Base-by-base conservation (phyloP, 306 rosid species). In the Glycine latifolia region DNA sequence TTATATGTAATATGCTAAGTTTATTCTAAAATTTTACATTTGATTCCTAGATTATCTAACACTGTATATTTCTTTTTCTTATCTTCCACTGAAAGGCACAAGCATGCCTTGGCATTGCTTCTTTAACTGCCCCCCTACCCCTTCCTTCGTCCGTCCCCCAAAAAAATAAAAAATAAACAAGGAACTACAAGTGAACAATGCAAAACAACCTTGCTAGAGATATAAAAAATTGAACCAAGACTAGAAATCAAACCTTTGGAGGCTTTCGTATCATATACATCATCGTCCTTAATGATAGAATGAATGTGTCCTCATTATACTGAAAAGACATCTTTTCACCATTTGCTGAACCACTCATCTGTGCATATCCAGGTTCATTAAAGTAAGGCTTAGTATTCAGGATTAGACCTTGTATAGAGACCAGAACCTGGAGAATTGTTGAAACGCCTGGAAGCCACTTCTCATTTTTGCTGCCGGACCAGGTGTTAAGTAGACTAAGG, bases 401-500 rank as follows among this genome's bases (percentile, higher is more conserved):
- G 82, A 95, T 90, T 55, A 95, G 88, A 61, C 91, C 98, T 80
- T 95, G 99, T 76, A 95, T 91, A 17, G 99, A 95, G 67, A 95
- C 97, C 74, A 95, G 85, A 84, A 95, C 97, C 73, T 95, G 97
- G n/a, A 95, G 91, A 88, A 91, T 89, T 16, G 99, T 93, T 16
- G 99, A 95, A 69, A 83, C 71, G 49, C 91, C 92, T 1, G 94
- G 97, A 81, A 79, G 67, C 99, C 99, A 95, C 86, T 58, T 93
- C 90, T 95, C 98, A 17, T 95, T 86, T 71, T 82, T 78, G 47
- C 12, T 37, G 65, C 99, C 98, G 20, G 81, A 41, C 99, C 99
- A 95, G 49, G 99, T 95, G 80, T 91, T 90, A 15, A 95, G 97
- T 49, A 95, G 93, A 88, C 98, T 93, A 44, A 95, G 97, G 88